A percentile compares a stretch with the other conserved stretches of the same genome.
These are phyloP conservation scores for Jatropha podagrica DNA, from an alignment of 441 rosid genomes.

Conservation along the genomic window DNA sequence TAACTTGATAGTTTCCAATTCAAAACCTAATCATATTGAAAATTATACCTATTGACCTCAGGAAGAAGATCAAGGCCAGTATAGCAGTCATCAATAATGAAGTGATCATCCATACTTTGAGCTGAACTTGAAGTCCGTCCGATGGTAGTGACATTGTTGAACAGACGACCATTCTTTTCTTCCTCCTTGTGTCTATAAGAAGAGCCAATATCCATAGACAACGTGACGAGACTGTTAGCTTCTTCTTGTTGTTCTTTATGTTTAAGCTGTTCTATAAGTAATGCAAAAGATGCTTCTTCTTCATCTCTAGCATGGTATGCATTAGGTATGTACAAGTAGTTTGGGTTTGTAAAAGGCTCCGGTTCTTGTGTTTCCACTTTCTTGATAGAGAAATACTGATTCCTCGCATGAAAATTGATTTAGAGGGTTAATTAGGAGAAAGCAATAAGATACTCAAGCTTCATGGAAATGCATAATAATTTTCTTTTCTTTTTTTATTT, in stretches of 20 bases:
- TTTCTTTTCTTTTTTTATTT: too few species aligned
- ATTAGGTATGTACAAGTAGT: neutral
- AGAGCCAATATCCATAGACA: slow-evolving; percentile 21
- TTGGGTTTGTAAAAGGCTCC: slow-evolving; percentile 11
- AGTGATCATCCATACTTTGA: slow-evolving; percentile 20
- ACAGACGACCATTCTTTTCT: neutral
- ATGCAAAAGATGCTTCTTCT: slow-evolving; percentile 52
- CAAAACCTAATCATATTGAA: slow-evolving; percentile 17
- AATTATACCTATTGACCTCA: slow-evolving; percentile 30
- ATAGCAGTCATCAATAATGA: slow-evolving; percentile 34
- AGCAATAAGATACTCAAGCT: neutral
- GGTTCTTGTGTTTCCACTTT: slow-evolving; percentile 25
- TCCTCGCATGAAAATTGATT: slow-evolving; percentile 8
- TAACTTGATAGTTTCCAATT: neutral
- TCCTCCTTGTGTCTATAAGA: slow-evolving; percentile 4
- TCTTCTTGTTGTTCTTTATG: slow-evolving; percentile 42
- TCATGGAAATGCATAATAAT: too few species aligned
- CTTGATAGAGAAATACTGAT: slow-evolving; percentile 51
- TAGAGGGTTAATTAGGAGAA: neutral
- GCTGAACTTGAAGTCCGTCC: slow-evolving; percentile 1
- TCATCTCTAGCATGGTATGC: slow-evolving; percentile 44
- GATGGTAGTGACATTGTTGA: neutral
- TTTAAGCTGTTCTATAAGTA: slow-evolving; percentile 53
- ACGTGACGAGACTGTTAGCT: slow-evolving; percentile 25
- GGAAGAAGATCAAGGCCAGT: slow-evolving; percentile 37